A percentile compares a stretch with the other conserved stretches of the same genome.
phyloP scores from a whole-genome alignment of 331 rosid genomes.

The Pyrus hybrid region DNA sequence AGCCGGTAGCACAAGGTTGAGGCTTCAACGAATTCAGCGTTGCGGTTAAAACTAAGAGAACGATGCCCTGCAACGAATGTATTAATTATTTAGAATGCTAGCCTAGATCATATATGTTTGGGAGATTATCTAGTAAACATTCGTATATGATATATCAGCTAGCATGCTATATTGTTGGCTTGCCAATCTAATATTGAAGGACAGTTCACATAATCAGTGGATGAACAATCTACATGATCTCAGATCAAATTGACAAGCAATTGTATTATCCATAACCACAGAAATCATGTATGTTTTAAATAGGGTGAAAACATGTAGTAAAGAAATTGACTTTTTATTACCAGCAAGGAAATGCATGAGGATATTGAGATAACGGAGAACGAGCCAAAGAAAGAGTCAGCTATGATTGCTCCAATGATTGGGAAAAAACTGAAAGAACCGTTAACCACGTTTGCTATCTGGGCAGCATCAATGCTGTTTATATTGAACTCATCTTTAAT shows the following conservation, averaged over 20 bases:
- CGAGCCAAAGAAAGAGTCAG: conserved; percentile 56
- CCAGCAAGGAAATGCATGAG: conserved; percentile 33
- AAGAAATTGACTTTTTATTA: not conserved
- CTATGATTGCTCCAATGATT: conserved; percentile 45
- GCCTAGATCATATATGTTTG: not conserved
- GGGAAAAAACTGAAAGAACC: conserved; percentile 36
- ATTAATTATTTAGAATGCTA: too few relatives aligned
- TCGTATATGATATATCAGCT: not conserved
- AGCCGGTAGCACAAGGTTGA: conserved; percentile 19
- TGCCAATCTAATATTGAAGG: too few relatives aligned
- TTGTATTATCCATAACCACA: too few relatives aligned
- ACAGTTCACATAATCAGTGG: too few relatives aligned
- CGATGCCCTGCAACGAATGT: conserved; percentile 32
- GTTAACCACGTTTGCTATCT: conserved; percentile 31
- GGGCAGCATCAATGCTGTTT: conserved; percentile 46
- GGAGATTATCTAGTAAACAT: not conserved
- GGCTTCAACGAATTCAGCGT: conserved; percentile 34
- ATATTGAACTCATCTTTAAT: conserved; percentile 38
- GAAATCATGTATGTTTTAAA: too few relatives aligned
- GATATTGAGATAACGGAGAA: conserved; percentile 24
- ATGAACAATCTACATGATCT: too few relatives aligned
- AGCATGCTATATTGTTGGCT: too few relatives aligned
- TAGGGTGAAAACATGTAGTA: too few relatives aligned
- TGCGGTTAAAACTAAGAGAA: conserved; percentile 34
- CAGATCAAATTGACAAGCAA: too few relatives aligned